Evolutionary conservation across 2,329 filamentous ascomycete species (phyloP).

Genomic region (Clarireedia monteithiana): DNA sequence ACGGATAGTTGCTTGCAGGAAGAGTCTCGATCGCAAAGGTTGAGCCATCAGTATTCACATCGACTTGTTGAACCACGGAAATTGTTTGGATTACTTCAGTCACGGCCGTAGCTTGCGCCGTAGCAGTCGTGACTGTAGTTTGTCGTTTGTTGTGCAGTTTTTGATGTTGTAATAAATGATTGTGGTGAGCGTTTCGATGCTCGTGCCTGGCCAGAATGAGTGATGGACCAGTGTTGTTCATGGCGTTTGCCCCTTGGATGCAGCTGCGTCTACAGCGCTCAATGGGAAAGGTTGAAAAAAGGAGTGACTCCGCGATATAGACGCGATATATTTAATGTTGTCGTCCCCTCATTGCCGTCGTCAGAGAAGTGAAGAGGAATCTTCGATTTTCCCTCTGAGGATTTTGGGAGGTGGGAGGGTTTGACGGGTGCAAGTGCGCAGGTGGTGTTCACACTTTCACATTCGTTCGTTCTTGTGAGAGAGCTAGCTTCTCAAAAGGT

Average conservation of each 20-base stretch:
- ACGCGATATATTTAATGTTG: conserved; percentile 5
- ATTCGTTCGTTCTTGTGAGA: background rate
- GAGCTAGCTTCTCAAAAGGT: background rate
- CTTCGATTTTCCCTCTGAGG: background rate
- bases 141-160: conserved; percentile 15
- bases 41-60: conserved; percentile 25
- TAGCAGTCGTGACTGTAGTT: conserved; percentile 2
- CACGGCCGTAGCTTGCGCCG: conserved; percentile 13
- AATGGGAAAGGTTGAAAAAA: conserved; percentile 6
- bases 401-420: background rate
- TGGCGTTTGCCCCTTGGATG: conserved; percentile 18
- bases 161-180: conserved; percentile 20
- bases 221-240: conserved; percentile 28
- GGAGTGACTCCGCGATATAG: conserved; percentile 8
- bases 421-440: background rate
- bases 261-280: conserved; percentile 27
- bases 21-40: conserved; percentile 19
- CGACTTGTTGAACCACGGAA: conserved; percentile 25
- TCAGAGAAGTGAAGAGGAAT: background rate
- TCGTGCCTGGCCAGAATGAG: conserved; percentile 28
- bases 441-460: background rate
- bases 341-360: conserved; percentile 10
- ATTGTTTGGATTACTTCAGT: conserved; percentile 25
- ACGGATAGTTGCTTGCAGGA: conserved; percentile 6
- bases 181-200: conserved; percentile 26